Evolutionary conservation across 2,329 filamentous ascomycete species (phyloP).

Genomic region (Diaporthe caulivora): DNA sequence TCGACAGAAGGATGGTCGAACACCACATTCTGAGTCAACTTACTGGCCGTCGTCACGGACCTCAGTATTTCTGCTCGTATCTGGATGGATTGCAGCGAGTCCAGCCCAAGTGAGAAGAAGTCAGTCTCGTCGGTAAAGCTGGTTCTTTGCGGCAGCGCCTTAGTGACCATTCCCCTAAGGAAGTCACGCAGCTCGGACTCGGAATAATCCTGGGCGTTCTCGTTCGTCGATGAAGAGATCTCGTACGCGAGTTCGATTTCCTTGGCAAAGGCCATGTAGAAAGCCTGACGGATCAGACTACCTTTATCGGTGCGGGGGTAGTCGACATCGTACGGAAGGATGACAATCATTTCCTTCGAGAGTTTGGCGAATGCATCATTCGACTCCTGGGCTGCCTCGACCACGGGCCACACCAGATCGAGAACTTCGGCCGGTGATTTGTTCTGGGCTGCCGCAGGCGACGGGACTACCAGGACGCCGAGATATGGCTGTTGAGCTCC

Average conservation of each 20-base stretch:
- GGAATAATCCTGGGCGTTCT: conserved; percentile 35
- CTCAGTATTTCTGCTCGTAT: conserved; percentile 65
- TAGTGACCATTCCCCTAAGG: not conserved
- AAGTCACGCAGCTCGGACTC: conserved; percentile 29
- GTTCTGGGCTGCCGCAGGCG: conserved; percentile 33
- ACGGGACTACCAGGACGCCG: conserved; percentile 63
- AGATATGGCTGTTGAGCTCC: conserved; percentile 61
- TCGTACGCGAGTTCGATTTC: conserved; percentile 58
- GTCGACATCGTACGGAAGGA: conserved; percentile 56
- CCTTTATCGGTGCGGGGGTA: conserved; percentile 67
- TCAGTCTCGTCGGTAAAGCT: conserved; percentile 52
- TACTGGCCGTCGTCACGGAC: conserved; percentile 53
- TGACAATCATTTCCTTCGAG: conserved; percentile 60
- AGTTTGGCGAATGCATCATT: conserved; percentile 53
- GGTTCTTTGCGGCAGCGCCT: not conserved
- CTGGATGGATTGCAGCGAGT: conserved; percentile 59
- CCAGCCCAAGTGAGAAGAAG: conserved; percentile 46
- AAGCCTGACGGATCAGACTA: conserved; percentile 62
- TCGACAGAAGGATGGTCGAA: conserved; percentile 68
- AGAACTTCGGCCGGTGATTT: conserved; percentile 45
- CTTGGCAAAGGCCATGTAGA: conserved; percentile 57
- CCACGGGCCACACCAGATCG: conserved; percentile 49
- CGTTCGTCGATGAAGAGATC: conserved; percentile 43
- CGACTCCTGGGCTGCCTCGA: conserved; percentile 49
- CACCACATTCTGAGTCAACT: conserved; percentile 67